Conservation (phyloP, 768 basidiomycete genomes). For the Boletus rubroflammeus region DNA sequence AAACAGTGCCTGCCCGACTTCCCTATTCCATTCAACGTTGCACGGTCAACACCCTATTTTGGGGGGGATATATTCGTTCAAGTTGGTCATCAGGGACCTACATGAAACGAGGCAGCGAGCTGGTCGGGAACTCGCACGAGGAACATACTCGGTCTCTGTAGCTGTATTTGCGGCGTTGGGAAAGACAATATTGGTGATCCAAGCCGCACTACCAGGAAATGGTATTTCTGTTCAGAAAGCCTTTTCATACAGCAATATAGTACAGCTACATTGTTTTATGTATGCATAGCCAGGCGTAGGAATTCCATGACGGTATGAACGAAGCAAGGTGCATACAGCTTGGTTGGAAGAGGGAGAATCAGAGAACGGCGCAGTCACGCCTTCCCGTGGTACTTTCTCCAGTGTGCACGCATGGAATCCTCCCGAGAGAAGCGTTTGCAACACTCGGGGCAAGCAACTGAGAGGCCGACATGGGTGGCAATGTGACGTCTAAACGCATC, state of each 20-base stretch:
- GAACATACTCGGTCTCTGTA: neutral
- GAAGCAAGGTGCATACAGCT: neutral
- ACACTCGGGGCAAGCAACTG: neutral
- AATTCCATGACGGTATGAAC: neutral
- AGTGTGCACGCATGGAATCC: constrained; percentile 2
- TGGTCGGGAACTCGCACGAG: neutral
- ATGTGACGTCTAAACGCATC: constrained; percentile 8
- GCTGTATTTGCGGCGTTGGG: too few species aligned
- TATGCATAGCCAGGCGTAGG: neutral
- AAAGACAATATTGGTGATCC: too few species aligned
- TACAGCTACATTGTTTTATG: neutral
- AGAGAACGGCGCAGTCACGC: neutral
- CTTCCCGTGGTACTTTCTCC: neutral
- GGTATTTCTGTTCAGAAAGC: neutral
- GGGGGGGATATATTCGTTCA: neutral
- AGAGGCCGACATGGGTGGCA: neutral
- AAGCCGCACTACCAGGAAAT: too few species aligned
- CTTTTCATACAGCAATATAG: neutral
- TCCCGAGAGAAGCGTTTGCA: constrained; percentile 1
- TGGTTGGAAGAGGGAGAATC: too few species aligned
- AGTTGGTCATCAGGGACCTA: neutral
- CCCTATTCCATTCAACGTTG: too few species aligned
- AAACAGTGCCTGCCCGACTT: too few species aligned
- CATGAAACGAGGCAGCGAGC: neutral
- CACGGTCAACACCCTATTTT: neutral